Base-by-base conservation (phyloP, 768 basidiomycete species). In the Tricholomella constricta region DNA sequence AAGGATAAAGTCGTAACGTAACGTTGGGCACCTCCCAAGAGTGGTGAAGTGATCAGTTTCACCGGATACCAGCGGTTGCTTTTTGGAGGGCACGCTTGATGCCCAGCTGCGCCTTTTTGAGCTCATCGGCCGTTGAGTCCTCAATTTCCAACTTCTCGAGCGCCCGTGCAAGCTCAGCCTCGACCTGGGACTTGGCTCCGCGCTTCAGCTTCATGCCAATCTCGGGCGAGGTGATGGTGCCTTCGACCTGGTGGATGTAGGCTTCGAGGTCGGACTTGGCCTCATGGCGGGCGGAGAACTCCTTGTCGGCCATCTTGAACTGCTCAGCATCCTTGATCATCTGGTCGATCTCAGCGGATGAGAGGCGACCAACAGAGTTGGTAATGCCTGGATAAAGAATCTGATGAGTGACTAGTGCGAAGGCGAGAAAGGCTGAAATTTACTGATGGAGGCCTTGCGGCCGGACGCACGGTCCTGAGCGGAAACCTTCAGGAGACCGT, bases 271-370 rank as follows among this genome's bases (percentile, higher is more conserved):
- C 95, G 43, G 94, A 91, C 75, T 95, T 97, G 58, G 97, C 94
- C 76, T 98, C 95, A 71, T 99, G 97, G 61, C 91, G 91, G 51
- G 95, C 88, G 58, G 93, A 91, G 84, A 96, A 98, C 72, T 98
- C 97, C 80, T 94, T 97, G 83, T 94, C 91, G 23, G 89, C 92
- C 69, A 86, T 84, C 81, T 94, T 95, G 85, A 84, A 97, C 73
- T 94, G 92, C 74, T 98, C 96, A 48, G 97, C 93, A 68, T 98
- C 96, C 82, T 95, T 94, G 81, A 98, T 97, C 97, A 98, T 98
- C 77, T 98, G 95, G 67, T 98, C 95, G 59, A 99, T 99, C 82
- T 99, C 97, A 62, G 88, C 91, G 48, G 89, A 84, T 43, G 96
- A 97, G 63, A 99, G 85, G 77, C 97, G 95, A 61, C 97, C 97